Base-by-base conservation (phyloP, 2,329 filamentous ascomycete species). In the Ophiosphaerella herpotricha region DNA sequence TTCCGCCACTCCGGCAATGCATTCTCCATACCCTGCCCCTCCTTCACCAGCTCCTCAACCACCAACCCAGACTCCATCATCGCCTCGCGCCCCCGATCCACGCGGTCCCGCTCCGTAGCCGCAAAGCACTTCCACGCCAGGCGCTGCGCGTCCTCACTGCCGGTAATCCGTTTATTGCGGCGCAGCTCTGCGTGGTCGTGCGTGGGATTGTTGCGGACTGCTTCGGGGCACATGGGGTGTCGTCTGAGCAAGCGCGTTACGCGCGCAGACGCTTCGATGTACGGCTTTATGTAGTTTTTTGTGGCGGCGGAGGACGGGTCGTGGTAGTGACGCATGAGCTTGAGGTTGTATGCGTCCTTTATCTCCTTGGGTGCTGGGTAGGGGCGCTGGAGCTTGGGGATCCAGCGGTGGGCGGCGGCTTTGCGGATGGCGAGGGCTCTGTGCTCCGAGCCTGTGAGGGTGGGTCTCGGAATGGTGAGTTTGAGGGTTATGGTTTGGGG, bases 291-390 rank as follows among this genome's bases (percentile, higher is more conserved):
- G 45, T 60, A 57, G 40, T 52, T 54, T 21, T 49, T 16, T 6
- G 38, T 39, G 2, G 36, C n/a, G 8, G 38, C 8, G 16, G 32
- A 18, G 16, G 13, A 33, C 5, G 43, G 11, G 12, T 46, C 35
- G 2, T 55, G 51, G 46, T 67, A 63, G 44, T 68, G 64, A 8
- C 63, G 48, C 53, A 64, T 55, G 7, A 64, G 52, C 44, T 68
- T 67, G n/a, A 55, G 43, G 1, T 45, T 42, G 42, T 66, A 66
- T 1, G 61, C 57, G 3, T 52, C 40, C 3, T 45, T 58, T 23
- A 65, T 58, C 43, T 66, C 61, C 11, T 26, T 45, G 16, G 16
- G 21, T 6, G 16, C 48, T 1, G 60, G 64, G 13, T 48, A 58
- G 0, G 60, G 48, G 8, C 52, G 43, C 35, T 57, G 50, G 0